phyloP scores from a whole-genome alignment of 768 basidiomycete genomes.

The Lyophyllum semitale region DNA sequence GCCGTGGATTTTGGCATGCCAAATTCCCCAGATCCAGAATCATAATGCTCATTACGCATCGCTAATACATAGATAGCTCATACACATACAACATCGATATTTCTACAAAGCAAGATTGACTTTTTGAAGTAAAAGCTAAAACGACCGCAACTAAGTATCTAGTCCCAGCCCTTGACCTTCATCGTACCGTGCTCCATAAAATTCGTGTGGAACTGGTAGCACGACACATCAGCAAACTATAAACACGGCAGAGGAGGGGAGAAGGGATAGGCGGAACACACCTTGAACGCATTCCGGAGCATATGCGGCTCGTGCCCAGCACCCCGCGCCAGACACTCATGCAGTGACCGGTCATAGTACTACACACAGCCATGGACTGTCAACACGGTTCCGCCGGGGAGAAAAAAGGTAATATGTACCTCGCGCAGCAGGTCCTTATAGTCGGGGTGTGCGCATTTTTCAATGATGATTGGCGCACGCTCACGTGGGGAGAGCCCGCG shows the following conservation, averaged over 20 bases:
- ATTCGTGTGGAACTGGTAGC: constrained; percentile 21
- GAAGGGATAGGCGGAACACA: background rate
- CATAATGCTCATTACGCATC: too few relatives aligned
- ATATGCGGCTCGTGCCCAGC: constrained; percentile 52
- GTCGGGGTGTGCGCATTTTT: constrained; percentile 50
- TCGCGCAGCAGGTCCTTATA: constrained; percentile 43
- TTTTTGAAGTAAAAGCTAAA: too few relatives aligned
- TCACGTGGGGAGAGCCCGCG: constrained; percentile 48
- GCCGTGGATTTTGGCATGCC: too few relatives aligned
- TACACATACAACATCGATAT: too few relatives aligned
- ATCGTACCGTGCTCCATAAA: constrained; percentile 34
- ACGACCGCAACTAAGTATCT: too few relatives aligned
- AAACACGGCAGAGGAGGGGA: background rate
- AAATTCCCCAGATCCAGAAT: too few relatives aligned
- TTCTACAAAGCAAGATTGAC: too few relatives aligned
- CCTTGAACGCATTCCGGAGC: constrained; percentile 29
- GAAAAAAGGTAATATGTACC: constrained; percentile 18
- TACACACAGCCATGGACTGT: constrained; percentile 2
- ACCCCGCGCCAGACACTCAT: constrained; percentile 44
- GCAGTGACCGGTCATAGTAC: constrained; percentile 45
- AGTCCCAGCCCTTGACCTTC: constrained; percentile 34
- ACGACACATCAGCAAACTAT: background rate
- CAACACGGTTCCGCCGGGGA: background rate
- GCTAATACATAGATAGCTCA: too few relatives aligned
- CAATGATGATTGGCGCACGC: constrained; percentile 46